Conservation (phyloP, 2,329 filamentous ascomycete genomes). For the Trichophyton mentagrophytes region DNA sequence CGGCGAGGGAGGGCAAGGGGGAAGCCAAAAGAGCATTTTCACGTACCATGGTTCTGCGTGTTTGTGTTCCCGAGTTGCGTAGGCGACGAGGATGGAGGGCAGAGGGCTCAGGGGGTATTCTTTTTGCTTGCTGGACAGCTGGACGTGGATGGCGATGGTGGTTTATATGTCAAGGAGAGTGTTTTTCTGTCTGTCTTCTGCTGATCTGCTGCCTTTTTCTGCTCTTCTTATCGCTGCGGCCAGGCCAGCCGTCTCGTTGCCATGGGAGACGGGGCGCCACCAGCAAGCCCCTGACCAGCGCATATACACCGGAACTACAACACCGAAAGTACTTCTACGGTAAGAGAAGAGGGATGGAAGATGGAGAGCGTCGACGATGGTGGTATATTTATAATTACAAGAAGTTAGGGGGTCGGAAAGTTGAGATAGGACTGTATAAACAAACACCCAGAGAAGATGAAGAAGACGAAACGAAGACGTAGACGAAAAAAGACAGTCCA, state of each 20-base stretch:
- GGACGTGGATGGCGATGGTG: background rate
- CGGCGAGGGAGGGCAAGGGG: background rate
- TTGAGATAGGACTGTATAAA: background rate
- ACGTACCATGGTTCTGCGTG: background rate
- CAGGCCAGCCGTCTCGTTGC: constrained; percentile 5
- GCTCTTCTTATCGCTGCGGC: background rate
- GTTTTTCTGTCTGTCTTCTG: background rate
- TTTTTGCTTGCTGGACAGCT: background rate
- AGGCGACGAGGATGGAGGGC: background rate
- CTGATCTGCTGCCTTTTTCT: background rate
- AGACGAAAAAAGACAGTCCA: background rate
- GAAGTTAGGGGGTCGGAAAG: background rate
- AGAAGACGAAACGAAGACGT: background rate
- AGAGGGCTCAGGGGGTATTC: background rate
- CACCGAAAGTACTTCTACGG: background rate
- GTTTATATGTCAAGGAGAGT: background rate
- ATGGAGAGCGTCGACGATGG: background rate
- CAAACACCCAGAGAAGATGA: background rate
- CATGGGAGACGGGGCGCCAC: constrained; percentile 8
- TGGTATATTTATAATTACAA: constrained; percentile 6
- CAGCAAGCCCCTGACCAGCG: background rate
- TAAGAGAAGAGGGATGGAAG: background rate
- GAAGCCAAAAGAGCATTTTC: background rate
- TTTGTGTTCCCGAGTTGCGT: background rate
- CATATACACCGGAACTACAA: background rate